phyloP scores from a whole-genome alignment of 306 rosid species.

The Quercus alba region DNA sequence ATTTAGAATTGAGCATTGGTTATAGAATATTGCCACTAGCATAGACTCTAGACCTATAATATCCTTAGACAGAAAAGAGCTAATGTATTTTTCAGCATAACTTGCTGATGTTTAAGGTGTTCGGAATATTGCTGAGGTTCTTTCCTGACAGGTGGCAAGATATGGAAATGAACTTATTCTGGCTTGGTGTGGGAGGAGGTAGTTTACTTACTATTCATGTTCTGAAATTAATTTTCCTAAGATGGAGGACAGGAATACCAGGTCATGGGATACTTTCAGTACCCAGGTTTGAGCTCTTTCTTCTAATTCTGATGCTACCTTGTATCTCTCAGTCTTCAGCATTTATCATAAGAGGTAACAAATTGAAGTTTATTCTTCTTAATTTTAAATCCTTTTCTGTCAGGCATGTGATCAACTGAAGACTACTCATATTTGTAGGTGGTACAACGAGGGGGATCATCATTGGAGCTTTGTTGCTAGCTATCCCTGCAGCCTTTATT shows the following conservation, averaged over 20 bases:
- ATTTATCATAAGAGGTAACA: conserved; percentile 47
- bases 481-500: conserved; percentile 58
- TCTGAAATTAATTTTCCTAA: conserved; percentile 38
- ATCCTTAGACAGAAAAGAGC: background rate
- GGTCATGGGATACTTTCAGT: conserved; percentile 47
- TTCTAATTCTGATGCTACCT: conserved; percentile 63
- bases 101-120: background rate
- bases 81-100: background rate
- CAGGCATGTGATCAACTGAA: conserved; percentile 7
- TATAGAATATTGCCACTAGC: background rate
- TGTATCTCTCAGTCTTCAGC: conserved; percentile 64
- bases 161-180: conserved; percentile 64
- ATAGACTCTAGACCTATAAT: background rate
- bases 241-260: conserved; percentile 48
- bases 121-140: conserved; percentile 2
- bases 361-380: background rate
- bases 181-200: conserved; percentile 63
- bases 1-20: background rate
- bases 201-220: conserved; percentile 40
- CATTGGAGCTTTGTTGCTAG: conserved; percentile 49
- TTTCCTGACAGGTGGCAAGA: conserved; percentile 59
- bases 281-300: conserved; percentile 63
- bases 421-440: conserved; percentile 40
- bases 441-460: conserved; percentile 57
- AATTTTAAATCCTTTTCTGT: conserved; percentile 1